A percentile compares a stretch with the other conserved stretches of the same genome.
Evolutionary conservation across 2,329 filamentous ascomycete species (phyloP).

Genomic region (Hypoxylon sp.): DNA sequence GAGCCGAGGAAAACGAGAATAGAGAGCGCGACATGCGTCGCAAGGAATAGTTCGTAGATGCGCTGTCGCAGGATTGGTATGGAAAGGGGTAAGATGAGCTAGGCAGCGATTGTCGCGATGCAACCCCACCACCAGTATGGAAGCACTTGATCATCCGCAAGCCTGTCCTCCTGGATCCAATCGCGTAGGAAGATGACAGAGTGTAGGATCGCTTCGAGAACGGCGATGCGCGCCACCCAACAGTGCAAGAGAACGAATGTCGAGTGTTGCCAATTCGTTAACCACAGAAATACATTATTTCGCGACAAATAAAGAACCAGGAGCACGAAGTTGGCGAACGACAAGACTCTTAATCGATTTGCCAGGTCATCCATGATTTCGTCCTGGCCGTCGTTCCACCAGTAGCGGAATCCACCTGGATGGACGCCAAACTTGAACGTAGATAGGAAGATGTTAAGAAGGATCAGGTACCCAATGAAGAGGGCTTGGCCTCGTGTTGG

Average conservation of each 20-base stretch:
- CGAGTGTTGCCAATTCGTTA: conserved; percentile 58
- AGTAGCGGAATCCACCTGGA: conserved; percentile 21
- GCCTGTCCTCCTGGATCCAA: neutral
- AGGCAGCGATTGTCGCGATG: conserved; percentile 51
- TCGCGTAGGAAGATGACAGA: conserved; percentile 42
- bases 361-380: conserved; percentile 53
- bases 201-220: conserved; percentile 51
- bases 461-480: conserved; percentile 82
- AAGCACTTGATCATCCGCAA: conserved; percentile 44
- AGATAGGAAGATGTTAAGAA: conserved; percentile 66
- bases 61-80: conserved; percentile 48
- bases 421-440: conserved; percentile 10
- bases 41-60: conserved; percentile 44
- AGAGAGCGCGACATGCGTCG: conserved; percentile 34
- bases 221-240: conserved; percentile 51
- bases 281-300: conserved; percentile 58
- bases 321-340: conserved; percentile 52
- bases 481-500: conserved; percentile 52
- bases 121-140: conserved; percentile 58
- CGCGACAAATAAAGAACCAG: conserved; percentile 56
- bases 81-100: conserved; percentile 51
- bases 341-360: conserved; percentile 53
- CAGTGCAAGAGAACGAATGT: conserved; percentile 58
- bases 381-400: conserved; percentile 9
- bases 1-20: conserved; percentile 46